A percentile compares a stretch with the other conserved stretches of the same genome.
phyloP scores from a whole-genome alignment of 1,139 yeast genomes.

The Diutina scorzettiae region DNA sequence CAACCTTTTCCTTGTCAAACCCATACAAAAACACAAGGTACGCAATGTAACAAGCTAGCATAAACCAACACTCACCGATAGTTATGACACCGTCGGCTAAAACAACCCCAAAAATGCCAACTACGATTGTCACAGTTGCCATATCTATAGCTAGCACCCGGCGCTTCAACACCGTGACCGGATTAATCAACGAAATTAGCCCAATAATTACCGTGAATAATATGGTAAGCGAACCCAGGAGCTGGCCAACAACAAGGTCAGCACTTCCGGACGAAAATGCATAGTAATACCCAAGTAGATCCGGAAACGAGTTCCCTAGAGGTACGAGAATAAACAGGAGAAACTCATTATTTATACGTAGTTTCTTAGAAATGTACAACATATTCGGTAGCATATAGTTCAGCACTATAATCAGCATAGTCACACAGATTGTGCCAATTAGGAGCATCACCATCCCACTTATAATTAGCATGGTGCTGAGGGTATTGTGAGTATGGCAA shows the following conservation, averaged over 20 bases:
- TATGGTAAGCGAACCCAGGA: slow-evolving; percentile 27
- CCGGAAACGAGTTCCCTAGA: slow-evolving; percentile 29
- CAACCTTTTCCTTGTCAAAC: slow-evolving; percentile 1
- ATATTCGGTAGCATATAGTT: slow-evolving; percentile 23
- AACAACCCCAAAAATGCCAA: not conserved
- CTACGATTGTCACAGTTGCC: slow-evolving; percentile 17
- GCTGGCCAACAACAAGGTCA: slow-evolving; percentile 29
- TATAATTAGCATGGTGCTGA: slow-evolving; percentile 8
- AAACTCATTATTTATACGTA: slow-evolving; percentile 21
- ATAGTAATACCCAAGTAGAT: slow-evolving; percentile 25
- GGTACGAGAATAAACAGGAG: slow-evolving; percentile 28
- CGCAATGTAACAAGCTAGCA: not conserved
- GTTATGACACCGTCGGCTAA: slow-evolving; percentile 1
- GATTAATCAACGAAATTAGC: slow-evolving; percentile 18
- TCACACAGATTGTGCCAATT: slow-evolving; percentile 14
- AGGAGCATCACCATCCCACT: slow-evolving; percentile 12
- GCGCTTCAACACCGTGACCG: slow-evolving; percentile 15
- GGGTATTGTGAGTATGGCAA: slow-evolving; percentile 11
- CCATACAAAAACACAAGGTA: not conserved
- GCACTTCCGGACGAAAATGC: slow-evolving; percentile 20
- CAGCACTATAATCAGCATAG: slow-evolving; percentile 26
- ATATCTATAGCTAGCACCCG: slow-evolving; percentile 19
- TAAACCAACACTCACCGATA: not conserved
- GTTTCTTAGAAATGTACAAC: slow-evolving; percentile 16
- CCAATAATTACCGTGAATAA: slow-evolving; percentile 28